Conservation (phyloP, 257 asterid species). For the Penstemon eatonii region DNA sequence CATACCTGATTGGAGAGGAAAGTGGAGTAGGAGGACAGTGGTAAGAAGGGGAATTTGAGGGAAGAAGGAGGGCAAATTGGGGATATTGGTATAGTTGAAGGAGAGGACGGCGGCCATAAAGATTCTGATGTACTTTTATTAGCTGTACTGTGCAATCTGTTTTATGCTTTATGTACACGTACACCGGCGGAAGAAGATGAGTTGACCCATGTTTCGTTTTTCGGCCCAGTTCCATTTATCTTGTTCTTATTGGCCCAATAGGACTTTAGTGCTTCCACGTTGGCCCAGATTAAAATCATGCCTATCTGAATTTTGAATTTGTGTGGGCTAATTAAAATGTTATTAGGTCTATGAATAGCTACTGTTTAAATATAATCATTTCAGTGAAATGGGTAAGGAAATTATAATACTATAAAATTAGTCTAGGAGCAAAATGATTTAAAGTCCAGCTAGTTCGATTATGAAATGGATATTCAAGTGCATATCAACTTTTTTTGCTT, state of each 20-base stretch:
- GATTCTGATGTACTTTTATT: slow-evolving; percentile 38
- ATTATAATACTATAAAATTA: no score
- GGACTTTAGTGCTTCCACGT: background rate
- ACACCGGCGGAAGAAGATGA: background rate
- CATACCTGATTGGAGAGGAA: slow-evolving; percentile 41
- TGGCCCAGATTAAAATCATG: background rate
- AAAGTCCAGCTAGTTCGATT: no score
- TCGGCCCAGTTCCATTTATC: background rate
- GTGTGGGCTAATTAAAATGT: no score
- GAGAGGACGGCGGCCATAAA: slow-evolving; percentile 60
- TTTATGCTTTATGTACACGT: slow-evolving; percentile 9
- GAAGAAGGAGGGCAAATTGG: slow-evolving; percentile 26
- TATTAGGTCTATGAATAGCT: no score
- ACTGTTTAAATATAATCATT: no score
- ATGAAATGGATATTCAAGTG: no score
- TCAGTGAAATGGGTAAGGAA: no score
- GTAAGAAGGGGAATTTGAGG: slow-evolving; percentile 11
- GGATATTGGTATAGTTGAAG: slow-evolving; percentile 34
- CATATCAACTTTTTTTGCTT: no score
- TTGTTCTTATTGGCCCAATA: background rate
- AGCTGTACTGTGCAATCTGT: slow-evolving; percentile 1
- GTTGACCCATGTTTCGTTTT: background rate
- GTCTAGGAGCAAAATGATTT: no score
- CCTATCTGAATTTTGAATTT: background rate
- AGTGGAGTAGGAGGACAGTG: slow-evolving; percentile 23